These are phyloP conservation scores for Lactarius evosmus DNA, from an alignment of 768 basidiomycete species.

Conservation along the genomic window DNA sequence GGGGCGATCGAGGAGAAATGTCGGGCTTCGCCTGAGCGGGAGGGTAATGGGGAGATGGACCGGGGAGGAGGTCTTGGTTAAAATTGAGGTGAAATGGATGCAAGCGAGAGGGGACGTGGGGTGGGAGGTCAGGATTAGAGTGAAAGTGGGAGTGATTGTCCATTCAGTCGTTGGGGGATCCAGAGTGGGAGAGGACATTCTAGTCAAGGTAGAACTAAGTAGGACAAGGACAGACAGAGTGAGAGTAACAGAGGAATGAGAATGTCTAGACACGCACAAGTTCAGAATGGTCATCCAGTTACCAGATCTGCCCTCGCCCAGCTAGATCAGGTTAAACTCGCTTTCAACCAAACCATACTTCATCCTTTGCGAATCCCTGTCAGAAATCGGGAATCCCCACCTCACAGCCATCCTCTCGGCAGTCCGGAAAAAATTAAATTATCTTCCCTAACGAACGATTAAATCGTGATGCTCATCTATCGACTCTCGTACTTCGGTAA, in stretches of 20 bases:
- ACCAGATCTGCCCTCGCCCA: constrained; percentile 8
- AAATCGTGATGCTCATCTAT: constrained; percentile 1
- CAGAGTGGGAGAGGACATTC: background rate
- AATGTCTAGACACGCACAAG: constrained; percentile 18
- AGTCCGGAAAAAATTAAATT: background rate
- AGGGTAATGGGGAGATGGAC: constrained; percentile 10
- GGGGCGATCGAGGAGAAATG: background rate
- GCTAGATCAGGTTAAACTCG: constrained; percentile 26
- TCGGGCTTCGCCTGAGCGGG: background rate
- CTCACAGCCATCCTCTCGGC: constrained; percentile 12
- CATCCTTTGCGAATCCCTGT: constrained; percentile 27
- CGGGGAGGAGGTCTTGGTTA: constrained; percentile 1
- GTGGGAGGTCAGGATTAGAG: background rate
- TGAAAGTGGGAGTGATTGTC: background rate
- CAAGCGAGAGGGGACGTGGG: background rate
- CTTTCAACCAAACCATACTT: constrained; percentile 8
- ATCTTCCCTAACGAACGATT: background rate
- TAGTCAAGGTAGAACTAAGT: background rate
- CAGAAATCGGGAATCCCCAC: constrained; percentile 27
- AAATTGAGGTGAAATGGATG: constrained; percentile 10
- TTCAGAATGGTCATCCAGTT: background rate
- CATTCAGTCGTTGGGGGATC: background rate
- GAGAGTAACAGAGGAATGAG: constrained; percentile 1
- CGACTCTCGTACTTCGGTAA: constrained; percentile 1
- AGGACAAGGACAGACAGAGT: background rate